These are phyloP conservation scores for Cyberlindnera mycetangii DNA, from an alignment of 805 yeast genomes.

Conservation along the genomic window DNA sequence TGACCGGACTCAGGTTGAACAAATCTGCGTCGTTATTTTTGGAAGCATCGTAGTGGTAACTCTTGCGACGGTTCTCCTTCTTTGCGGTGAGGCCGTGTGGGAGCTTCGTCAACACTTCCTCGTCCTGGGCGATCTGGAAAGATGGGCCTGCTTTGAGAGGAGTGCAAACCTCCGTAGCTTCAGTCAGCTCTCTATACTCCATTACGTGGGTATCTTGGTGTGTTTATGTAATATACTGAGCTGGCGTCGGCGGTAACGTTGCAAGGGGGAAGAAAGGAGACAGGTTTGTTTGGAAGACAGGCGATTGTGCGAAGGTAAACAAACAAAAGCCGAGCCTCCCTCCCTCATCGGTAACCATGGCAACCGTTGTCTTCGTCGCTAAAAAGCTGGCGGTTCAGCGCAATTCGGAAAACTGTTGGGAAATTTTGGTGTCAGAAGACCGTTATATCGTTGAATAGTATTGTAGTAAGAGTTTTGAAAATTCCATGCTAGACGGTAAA, in stretches of 20 bases:
- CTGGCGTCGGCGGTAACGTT: neutral
- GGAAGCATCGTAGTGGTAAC: slow-evolving; percentile 16
- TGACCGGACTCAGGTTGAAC: slow-evolving; percentile 21
- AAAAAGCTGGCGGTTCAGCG: neutral
- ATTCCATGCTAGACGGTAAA: too few relatives aligned
- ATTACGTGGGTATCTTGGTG: slow-evolving; percentile 1
- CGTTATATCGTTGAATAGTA: too few relatives aligned
- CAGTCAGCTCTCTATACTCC: slow-evolving; percentile 13
- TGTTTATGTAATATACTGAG: neutral
- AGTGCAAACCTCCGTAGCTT: slow-evolving; percentile 22
- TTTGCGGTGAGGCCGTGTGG: slow-evolving; percentile 45
- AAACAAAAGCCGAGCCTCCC: slow-evolving; percentile 2
- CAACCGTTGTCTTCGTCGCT: slow-evolving; percentile 1
- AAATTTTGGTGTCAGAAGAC: too few relatives aligned
- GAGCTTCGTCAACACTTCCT: slow-evolving; percentile 29
- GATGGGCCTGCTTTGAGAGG: slow-evolving; percentile 21
- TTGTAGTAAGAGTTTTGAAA: too few relatives aligned
- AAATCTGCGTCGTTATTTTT: too few relatives aligned
- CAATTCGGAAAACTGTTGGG: too few relatives aligned
- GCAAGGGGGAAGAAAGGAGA: neutral
- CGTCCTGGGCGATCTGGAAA: slow-evolving; percentile 22
- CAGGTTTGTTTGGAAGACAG: slow-evolving; percentile 3
- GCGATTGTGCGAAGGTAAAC: slow-evolving; percentile 12
- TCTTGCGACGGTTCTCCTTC: slow-evolving; percentile 28
- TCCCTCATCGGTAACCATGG: slow-evolving; percentile 4